These are phyloP conservation scores for Chrysochromulina tobinii DNA, from an alignment of 78 protist genomes.

Conservation along the genomic window DNA sequence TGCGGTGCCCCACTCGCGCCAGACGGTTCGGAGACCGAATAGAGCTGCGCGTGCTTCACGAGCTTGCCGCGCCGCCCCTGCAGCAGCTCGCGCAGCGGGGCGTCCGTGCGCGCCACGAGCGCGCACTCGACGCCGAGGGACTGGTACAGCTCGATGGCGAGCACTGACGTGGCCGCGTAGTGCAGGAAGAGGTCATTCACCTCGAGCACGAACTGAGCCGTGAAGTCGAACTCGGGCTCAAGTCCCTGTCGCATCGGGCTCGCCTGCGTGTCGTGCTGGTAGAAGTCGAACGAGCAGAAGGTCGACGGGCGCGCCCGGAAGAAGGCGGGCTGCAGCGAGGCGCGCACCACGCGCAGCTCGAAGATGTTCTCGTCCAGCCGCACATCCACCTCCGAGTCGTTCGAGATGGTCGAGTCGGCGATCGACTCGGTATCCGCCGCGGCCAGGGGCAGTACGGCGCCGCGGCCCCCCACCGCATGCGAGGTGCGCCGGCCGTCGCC, in stretches of 20 bases:
- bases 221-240: not conserved
- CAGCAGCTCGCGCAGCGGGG: not conserved
- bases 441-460: not conserved
- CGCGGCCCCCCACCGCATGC: not conserved
- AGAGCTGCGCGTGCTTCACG: not conserved
- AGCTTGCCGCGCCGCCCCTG: not conserved
- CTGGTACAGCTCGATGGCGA: not conserved
- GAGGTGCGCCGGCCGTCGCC: not conserved
- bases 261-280: slow-evolving; percentile 15
- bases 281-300: not conserved
- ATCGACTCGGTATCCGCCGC: not conserved
- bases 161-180: not conserved
- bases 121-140: not conserved
- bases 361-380: not conserved
- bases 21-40: not conserved
- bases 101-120: not conserved
- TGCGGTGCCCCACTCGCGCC: not conserved
- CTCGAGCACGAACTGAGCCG: not conserved
- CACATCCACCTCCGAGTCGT: not conserved
- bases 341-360: not conserved
- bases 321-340: not conserved
- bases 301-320: not conserved
- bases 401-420: not conserved
- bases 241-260: not conserved
- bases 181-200: slow-evolving; percentile 9